These are phyloP conservation scores for Dipodascus albidus DNA, from an alignment of 805 yeast species.

Conservation along the genomic window DNA sequence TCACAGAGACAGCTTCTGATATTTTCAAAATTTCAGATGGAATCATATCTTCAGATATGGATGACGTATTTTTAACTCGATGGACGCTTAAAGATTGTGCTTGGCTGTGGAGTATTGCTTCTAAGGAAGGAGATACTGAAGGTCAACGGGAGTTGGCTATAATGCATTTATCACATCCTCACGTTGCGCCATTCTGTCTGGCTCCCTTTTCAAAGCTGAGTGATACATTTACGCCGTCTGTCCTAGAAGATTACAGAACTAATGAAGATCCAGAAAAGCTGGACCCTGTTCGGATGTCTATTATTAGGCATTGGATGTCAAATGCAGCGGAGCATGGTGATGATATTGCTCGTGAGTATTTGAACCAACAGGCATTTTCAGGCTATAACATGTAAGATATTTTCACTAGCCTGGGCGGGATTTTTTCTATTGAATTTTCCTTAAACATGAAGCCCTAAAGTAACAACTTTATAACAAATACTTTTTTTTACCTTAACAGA, in stretches of 20 bases:
- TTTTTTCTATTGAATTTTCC: too few species aligned
- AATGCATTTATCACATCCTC: slow-evolving; percentile 21
- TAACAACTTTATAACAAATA: too few species aligned
- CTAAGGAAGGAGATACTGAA: slow-evolving; percentile 19
- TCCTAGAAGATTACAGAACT: slow-evolving; percentile 11
- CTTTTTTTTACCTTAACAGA: too few species aligned
- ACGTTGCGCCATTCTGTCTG: slow-evolving; percentile 15
- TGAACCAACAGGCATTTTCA: slow-evolving; percentile 11
- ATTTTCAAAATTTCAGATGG: slow-evolving; percentile 17
- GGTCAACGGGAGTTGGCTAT: slow-evolving; percentile 21
- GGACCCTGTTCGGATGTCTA: slow-evolving; percentile 22
- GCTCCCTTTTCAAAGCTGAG: slow-evolving; percentile 16
- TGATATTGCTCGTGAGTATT: slow-evolving; percentile 19
- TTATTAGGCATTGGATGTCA: slow-evolving; percentile 21
- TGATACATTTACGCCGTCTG: slow-evolving; percentile 13
- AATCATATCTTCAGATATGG: slow-evolving; percentile 9
- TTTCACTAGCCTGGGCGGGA: too few species aligned
- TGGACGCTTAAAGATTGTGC: slow-evolving; percentile 19
- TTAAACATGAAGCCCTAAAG: too few species aligned
- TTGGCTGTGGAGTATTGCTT: slow-evolving; percentile 19
- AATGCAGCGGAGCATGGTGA: slow-evolving; percentile 18
- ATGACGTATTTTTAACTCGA: slow-evolving; percentile 10
- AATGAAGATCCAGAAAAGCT: slow-evolving; percentile 17
- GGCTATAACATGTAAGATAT: background rate
- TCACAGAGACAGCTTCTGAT: slow-evolving; percentile 16